Conservation (phyloP, 257 asterid genomes). For the Solanum piurae region DNA sequence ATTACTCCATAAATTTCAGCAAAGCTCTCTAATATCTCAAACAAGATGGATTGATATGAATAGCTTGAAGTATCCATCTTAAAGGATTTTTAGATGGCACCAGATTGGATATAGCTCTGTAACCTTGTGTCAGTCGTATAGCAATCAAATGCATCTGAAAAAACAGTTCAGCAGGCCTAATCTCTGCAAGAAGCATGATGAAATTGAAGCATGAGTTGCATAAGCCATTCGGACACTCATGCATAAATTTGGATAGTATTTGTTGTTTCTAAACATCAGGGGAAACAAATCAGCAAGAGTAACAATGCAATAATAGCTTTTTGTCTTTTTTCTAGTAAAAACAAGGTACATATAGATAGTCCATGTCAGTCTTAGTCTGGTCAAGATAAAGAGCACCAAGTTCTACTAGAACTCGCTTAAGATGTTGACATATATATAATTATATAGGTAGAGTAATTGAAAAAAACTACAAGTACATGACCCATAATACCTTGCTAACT, state of each 20-base stretch:
- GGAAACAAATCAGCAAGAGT: neutral
- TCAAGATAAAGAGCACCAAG: neutral
- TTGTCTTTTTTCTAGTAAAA: neutral
- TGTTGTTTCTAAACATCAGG: neutral
- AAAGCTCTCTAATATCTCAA: constrained; percentile 76
- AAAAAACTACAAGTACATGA: neutral
- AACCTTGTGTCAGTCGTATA: constrained; percentile 10
- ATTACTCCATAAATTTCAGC: neutral
- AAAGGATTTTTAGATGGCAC: constrained; percentile 15
- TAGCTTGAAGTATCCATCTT: constrained; percentile 65
- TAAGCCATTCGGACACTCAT: neutral
- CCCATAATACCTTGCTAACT: neutral
- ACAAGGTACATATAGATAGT: neutral
- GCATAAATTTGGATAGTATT: neutral
- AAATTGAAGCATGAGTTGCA: neutral
- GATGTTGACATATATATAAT: neutral
- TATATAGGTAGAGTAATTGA: neutral
- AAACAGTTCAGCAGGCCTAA: constrained; percentile 69
- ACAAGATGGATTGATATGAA: constrained; percentile 73
- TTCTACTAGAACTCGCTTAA: neutral
- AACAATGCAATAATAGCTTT: neutral
- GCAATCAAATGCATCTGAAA: constrained; percentile 79
- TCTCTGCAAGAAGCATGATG: constrained; percentile 34
- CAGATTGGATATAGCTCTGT: constrained; percentile 8
- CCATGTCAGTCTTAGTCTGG: neutral